Base-by-base conservation (phyloP, 1,284 basidiomycete genomes). In the Cutaneotrichosporon mucoides region DNA sequence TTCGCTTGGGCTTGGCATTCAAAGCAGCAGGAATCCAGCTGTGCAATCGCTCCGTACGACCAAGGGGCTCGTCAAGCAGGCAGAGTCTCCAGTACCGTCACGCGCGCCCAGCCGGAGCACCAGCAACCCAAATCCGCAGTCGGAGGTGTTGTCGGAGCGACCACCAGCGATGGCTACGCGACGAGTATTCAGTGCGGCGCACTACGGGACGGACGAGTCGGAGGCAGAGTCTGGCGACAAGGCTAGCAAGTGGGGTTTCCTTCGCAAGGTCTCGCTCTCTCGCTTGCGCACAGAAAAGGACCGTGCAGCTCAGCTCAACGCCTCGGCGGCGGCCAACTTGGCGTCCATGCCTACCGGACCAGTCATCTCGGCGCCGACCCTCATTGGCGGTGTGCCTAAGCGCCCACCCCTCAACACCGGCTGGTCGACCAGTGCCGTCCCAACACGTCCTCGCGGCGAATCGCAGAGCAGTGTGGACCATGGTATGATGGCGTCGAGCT, bases 231-330 rank as follows among this genome's bases (percentile, higher is more conserved):
- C 15, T 4, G 35, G n/a, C 38, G 37, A 55, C 10, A 55, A 48
- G 45, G 37, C 7, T 5, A 59, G 45, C 58, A 85, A 88, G 60
- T 94, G 91, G 90, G 90, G 92, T 3, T 94, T 96, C 80, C 80
- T 96, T 62, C 91, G 92, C 79, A 96, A 96, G 80, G 93, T 96
- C 88, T 93, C 90, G 9, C 93, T 93, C 89, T 88, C 90, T 24
- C 59, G 63, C 12, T 51, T 64, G 16, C 54, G 63, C 4, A 52
- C 64, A 10, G 69, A 72, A 3, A 66, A 68, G 61, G 65, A 60
- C 33, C 45, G 37, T 15, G 38, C 51, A 8, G 62, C 65, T 7
- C 60, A 66, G 35, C 53, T 76, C 2, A 56, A 61, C 2, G 67
- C 68, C 7, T 71, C 71, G 12, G 73, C 72, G 6, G 66, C 68